These are phyloP conservation scores for Globisporangium perplexum DNA, from an alignment of 352 stramenopile species.

Conservation along the genomic window DNA sequence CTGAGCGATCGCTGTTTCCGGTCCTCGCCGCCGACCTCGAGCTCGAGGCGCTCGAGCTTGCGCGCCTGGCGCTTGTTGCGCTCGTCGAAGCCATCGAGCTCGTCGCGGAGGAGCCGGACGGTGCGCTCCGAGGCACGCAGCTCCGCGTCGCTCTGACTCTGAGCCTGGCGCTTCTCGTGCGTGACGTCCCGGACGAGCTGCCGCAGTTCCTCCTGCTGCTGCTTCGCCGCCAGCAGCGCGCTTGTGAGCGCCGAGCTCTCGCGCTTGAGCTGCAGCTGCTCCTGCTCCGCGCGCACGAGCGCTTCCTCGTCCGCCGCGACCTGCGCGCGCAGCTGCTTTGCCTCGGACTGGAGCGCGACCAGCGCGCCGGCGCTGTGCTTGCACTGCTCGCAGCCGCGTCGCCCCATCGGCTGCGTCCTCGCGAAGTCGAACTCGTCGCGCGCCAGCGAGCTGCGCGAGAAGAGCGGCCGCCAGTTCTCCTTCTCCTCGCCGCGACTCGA, in stretches of 20 bases:
- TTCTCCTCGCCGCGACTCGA: slow-evolving; percentile 27
- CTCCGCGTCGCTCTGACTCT: slow-evolving; percentile 31
- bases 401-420: slow-evolving; percentile 14
- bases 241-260: slow-evolving; percentile 41
- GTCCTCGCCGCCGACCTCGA: slow-evolving; percentile 3
- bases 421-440: slow-evolving; percentile 37
- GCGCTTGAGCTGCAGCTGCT: slow-evolving; percentile 28
- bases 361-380: slow-evolving; percentile 23
- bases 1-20: background rate
- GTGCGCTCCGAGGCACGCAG: slow-evolving; percentile 24
- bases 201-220: slow-evolving; percentile 50
- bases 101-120: slow-evolving; percentile 24
- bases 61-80: slow-evolving; percentile 11
- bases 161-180: slow-evolving; percentile 45
- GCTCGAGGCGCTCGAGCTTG: slow-evolving; percentile 10
- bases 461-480: slow-evolving; percentile 18
- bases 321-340: slow-evolving; percentile 40
- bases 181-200: slow-evolving; percentile 38
- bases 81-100: slow-evolving; percentile 27
- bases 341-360: slow-evolving; percentile 40
- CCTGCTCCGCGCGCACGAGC: slow-evolving; percentile 37
- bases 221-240: slow-evolving; percentile 35
- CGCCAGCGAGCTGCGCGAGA: slow-evolving; percentile 17
- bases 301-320: slow-evolving; percentile 33
- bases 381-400: slow-evolving; percentile 33